phyloP scores from a whole-genome alignment of 495 filamentous ascomycete genomes.

The Filosporella fistucella region DNA sequence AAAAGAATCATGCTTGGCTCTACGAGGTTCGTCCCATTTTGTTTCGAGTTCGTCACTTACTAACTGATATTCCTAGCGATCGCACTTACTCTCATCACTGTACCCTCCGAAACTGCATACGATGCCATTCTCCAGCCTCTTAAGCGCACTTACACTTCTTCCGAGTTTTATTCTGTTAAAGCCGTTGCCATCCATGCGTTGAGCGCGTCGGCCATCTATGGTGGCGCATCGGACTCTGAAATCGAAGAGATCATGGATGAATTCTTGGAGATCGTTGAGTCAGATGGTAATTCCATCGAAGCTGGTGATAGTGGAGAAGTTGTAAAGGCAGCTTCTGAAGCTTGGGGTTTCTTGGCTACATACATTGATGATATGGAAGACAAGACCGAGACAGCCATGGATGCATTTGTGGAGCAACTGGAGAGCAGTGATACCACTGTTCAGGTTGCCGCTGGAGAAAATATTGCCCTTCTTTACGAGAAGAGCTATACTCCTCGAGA shows the following conservation, averaged over 20 bases:
- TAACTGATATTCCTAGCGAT: slow-evolving; percentile 45
- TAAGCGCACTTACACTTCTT: slow-evolving; percentile 68
- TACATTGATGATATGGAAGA: slow-evolving; percentile 75
- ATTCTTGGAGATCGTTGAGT: slow-evolving; percentile 79
- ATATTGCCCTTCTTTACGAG: slow-evolving; percentile 87
- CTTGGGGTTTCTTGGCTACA: slow-evolving; percentile 85
- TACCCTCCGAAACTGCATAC: slow-evolving; percentile 64
- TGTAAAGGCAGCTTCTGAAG: slow-evolving; percentile 80
- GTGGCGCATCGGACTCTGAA: slow-evolving; percentile 67
- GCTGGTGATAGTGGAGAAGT: slow-evolving; percentile 70
- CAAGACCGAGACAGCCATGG: slow-evolving; percentile 69
- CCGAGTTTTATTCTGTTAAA: slow-evolving; percentile 60
- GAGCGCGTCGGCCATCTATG: slow-evolving; percentile 67
- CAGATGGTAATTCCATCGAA: slow-evolving; percentile 71
- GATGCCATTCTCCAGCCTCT: slow-evolving; percentile 58
- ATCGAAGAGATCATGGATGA: slow-evolving; percentile 77
- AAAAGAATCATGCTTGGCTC: slow-evolving; percentile 66
- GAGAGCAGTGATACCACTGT: slow-evolving; percentile 70
- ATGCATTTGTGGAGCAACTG: slow-evolving; percentile 87
- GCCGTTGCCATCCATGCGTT: slow-evolving; percentile 72
- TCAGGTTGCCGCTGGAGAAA: slow-evolving; percentile 82
- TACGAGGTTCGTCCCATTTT: slow-evolving; percentile 39
- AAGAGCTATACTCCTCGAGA: slow-evolving; percentile 68
- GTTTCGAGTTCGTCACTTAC: not conserved
- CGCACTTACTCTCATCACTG: slow-evolving; percentile 70